Conservation (phyloP, 2,329 filamentous ascomycete species). For the Hypoxylon sp. region DNA sequence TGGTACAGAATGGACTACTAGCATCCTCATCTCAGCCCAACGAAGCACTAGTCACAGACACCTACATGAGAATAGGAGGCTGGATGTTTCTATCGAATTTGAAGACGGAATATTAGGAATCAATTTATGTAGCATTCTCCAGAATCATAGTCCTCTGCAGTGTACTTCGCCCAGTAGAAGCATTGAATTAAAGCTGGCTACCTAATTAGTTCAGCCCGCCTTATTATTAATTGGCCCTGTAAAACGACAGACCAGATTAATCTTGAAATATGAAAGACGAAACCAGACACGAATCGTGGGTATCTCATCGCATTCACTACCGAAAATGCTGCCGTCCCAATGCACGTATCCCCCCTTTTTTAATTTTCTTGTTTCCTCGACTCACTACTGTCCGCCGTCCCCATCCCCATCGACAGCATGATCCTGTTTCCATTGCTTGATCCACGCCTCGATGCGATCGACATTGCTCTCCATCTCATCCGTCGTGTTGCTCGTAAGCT, state of each 20-base stretch:
- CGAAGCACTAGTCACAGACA: neutral
- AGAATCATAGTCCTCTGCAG: too few species aligned
- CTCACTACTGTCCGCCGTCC: neutral
- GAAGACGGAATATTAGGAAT: neutral
- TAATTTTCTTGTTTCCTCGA: neutral
- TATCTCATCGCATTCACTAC: conserved; percentile 36
- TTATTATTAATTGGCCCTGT: neutral
- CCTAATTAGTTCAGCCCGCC: neutral
- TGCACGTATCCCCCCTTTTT: neutral
- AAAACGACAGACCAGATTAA: neutral
- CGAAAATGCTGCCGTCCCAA: conserved; percentile 9
- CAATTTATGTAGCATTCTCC: too few species aligned
- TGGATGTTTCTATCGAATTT: neutral
- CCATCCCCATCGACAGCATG: conserved; percentile 56
- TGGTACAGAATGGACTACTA: conserved; percentile 10
- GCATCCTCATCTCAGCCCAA: neutral
- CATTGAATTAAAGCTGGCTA: neutral
- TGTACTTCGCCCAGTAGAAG: neutral
- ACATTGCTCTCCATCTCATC: conserved; percentile 93
- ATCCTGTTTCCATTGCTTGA: conserved; percentile 84
- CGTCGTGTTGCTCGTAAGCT: conserved; percentile 83
- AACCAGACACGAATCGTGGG: conserved; percentile 6
- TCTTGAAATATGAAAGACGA: neutral
- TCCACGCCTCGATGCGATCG: conserved; percentile 85
- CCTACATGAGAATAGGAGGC: neutral